phyloP scores from a whole-genome alignment of 345 rosid species.

The Litchi chinensis region DNA sequence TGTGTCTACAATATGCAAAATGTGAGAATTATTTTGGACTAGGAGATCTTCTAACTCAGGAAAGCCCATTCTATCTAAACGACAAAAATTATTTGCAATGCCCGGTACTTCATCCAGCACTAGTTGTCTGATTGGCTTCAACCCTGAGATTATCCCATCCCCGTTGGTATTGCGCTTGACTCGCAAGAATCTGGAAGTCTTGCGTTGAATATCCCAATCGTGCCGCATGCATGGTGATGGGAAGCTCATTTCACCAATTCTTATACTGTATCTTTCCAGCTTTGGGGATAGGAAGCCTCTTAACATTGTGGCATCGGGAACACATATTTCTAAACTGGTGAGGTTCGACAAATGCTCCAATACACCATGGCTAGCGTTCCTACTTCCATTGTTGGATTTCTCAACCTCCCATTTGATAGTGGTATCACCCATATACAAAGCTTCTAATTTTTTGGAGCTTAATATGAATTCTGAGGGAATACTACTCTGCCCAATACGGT shows the following conservation, averaged over 20 bases:
- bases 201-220: background rate
- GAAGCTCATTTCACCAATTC: no score
- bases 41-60: slow-evolving; percentile 4
- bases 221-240: no score
- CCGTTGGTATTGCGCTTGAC: slow-evolving; percentile 2
- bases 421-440: slow-evolving; percentile 8
- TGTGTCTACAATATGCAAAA: no score
- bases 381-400: background rate
- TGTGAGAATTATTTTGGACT: no score
- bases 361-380: background rate
- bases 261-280: slow-evolving; percentile 11
- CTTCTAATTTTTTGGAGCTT: slow-evolving; percentile 21
- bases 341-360: background rate
- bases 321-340: slow-evolving; percentile 10
- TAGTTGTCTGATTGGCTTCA: background rate
- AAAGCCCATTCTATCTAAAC: slow-evolving; percentile 7
- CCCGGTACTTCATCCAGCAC: slow-evolving; percentile 8
- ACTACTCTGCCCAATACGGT: background rate
- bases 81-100: background rate
- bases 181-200: slow-evolving; percentile 13
- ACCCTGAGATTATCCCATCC: no score
- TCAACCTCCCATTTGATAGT: slow-evolving; percentile 7
- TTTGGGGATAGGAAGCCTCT: background rate
- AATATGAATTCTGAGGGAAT: slow-evolving; percentile 19
- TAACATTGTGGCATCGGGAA: slow-evolving; percentile 9